Conservation (phyloP, 768 basidiomycete genomes). For the Terana coerulea region DNA sequence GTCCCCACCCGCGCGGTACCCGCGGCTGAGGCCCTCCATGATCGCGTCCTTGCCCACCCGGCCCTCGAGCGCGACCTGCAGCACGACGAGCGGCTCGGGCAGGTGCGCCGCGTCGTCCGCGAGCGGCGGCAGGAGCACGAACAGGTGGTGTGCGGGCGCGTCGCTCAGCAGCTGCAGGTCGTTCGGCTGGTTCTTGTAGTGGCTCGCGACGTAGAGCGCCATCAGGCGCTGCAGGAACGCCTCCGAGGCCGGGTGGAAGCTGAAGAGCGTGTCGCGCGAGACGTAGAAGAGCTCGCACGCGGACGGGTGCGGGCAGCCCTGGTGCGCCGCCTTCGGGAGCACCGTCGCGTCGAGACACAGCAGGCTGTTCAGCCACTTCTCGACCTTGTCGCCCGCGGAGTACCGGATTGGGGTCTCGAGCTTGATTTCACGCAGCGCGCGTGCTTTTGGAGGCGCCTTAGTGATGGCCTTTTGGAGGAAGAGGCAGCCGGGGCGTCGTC, state of each 20-base stretch:
- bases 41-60: constrained; percentile 84
- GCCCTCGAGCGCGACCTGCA: constrained; percentile 96
- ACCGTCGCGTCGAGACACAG: constrained; percentile 89
- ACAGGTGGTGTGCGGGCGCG: constrained; percentile 95
- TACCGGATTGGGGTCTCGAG: constrained; percentile 96
- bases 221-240: constrained; percentile 97
- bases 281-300: constrained; percentile 95
- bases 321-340: constrained; percentile 43
- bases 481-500: constrained; percentile 42
- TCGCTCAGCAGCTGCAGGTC: constrained; percentile 97
- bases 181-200: constrained; percentile 99
- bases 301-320: constrained; percentile 93
- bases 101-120: constrained; percentile 86
- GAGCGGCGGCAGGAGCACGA: constrained; percentile 91
- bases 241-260: constrained; percentile 96
- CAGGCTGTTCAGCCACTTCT: constrained; percentile 89
- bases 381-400: constrained; percentile 78
- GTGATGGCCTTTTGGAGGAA: constrained; percentile 48
- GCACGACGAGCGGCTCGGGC: constrained; percentile 91
- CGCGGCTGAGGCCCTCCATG: constrained; percentile 80
- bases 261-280: constrained; percentile 93
- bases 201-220: constrained; percentile 94
- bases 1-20: constrained; percentile 86
- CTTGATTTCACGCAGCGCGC: constrained; percentile 88
- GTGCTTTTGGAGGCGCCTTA: constrained; percentile 63